These are phyloP conservation scores for Epithele typhae DNA, from an alignment of 768 basidiomycete genomes.

Conservation along the genomic window DNA sequence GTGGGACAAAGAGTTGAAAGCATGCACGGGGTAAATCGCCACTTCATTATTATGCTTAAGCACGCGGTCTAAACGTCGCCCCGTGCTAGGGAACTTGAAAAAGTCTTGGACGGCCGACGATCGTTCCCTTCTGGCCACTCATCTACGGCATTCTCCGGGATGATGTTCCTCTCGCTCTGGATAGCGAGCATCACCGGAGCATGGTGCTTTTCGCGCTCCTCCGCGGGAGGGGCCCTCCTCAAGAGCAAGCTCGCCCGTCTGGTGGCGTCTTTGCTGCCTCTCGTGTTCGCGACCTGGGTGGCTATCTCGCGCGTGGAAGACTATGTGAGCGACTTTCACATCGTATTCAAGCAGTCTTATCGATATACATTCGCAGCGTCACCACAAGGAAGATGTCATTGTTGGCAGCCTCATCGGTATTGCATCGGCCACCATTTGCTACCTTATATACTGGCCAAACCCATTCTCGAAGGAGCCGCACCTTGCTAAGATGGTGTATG, in stretches of 20 bases:
- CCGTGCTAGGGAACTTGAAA: slow-evolving; percentile 25
- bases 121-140: slow-evolving; percentile 74
- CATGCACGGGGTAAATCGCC: slow-evolving; percentile 50
- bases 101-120: slow-evolving; percentile 45
- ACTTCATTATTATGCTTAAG: not conserved
- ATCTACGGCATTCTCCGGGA: slow-evolving; percentile 60
- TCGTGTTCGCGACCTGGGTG: slow-evolving; percentile 57
- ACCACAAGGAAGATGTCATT: slow-evolving; percentile 68
- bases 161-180: slow-evolving; percentile 59
- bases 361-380: slow-evolving; percentile 41
- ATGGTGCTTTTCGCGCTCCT: slow-evolving; percentile 43
- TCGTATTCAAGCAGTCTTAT: not conserved
- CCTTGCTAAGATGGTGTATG: slow-evolving; percentile 43
- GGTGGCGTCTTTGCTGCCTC: slow-evolving; percentile 44
- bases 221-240: slow-evolving; percentile 31
- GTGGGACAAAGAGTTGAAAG: slow-evolving; percentile 44
- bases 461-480: slow-evolving; percentile 40
- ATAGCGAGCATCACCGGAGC: slow-evolving; percentile 62
- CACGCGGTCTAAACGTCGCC: not conserved
- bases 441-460: slow-evolving; percentile 62
- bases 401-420: slow-evolving; percentile 58
- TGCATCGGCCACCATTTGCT: slow-evolving; percentile 43
- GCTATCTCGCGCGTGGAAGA: slow-evolving; percentile 61
- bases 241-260: slow-evolving; percentile 47
- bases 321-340: slow-evolving; percentile 57